These are phyloP conservation scores for Rosellinia necatrix DNA, from an alignment of 2,329 filamentous ascomycete genomes.

Conservation along the genomic window DNA sequence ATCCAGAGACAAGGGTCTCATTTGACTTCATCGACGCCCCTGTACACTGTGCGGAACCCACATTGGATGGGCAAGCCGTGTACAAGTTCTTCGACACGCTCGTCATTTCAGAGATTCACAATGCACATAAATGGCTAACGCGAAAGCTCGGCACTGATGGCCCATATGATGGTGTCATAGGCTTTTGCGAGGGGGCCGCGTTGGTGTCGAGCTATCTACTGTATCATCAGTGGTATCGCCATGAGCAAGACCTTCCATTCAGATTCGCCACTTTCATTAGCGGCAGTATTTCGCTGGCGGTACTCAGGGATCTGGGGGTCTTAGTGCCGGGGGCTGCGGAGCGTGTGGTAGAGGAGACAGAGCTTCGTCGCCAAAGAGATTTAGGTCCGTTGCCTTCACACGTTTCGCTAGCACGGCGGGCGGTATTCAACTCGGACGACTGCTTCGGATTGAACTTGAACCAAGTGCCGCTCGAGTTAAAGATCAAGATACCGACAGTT, in stretches of 20 bases:
- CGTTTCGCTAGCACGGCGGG: constrained; percentile 27
- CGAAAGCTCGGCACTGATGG: constrained; percentile 38
- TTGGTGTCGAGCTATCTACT: constrained; percentile 47
- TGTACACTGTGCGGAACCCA: constrained; percentile 8
- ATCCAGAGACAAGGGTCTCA: constrained; percentile 11
- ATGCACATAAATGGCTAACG: constrained; percentile 44
- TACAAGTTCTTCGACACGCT: constrained; percentile 30
- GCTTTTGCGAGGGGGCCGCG: constrained; percentile 41
- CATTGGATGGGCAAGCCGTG: constrained; percentile 7
- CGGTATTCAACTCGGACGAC: constrained; percentile 39
- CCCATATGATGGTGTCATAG: constrained; percentile 38
- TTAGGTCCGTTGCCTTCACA: constrained; percentile 28
- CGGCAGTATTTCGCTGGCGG: constrained; percentile 41
- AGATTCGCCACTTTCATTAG: constrained; percentile 47
- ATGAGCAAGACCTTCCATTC: constrained; percentile 41
- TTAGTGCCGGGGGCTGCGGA: constrained; percentile 40
- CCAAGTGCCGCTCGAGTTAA: constrained; percentile 35
- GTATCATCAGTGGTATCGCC: constrained; percentile 43
- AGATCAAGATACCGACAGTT: constrained; percentile 39
- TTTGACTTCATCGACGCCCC: constrained; percentile 35
- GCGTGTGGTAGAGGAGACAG: constrained; percentile 32
- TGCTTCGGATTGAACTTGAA: constrained; percentile 42
- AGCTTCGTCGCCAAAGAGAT: constrained; percentile 22
- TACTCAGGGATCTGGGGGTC: constrained; percentile 42
- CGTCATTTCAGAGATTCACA: constrained; percentile 38